Percentiles rank a stretch among this genome's conserved stretches.
phyloP scores from a whole-genome alignment of 1,284 basidiomycete genomes.

The Laetiporus sulphureus region DNA sequence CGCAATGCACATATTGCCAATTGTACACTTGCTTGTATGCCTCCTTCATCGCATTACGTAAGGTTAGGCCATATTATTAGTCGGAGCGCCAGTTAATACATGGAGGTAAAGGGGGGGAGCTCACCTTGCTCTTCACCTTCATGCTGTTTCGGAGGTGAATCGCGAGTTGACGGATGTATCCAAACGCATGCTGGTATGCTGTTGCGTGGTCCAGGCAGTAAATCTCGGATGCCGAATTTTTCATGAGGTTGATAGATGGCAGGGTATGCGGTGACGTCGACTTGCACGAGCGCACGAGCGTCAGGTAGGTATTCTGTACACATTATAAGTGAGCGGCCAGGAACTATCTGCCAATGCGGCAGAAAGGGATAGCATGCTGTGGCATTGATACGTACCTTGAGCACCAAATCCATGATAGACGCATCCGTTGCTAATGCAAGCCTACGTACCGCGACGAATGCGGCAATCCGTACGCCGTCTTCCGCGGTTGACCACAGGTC shows the following conservation, averaged over 20 bases:
- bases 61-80: slow-evolving; percentile 1
- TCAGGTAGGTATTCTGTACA: slow-evolving; percentile 74
- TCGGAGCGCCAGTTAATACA: too few species aligned
- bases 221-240: slow-evolving; percentile 93
- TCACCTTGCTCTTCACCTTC: slow-evolving; percentile 80
- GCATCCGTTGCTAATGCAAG: slow-evolving; percentile 79
- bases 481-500: slow-evolving; percentile 79
- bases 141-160: slow-evolving; percentile 90
- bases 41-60: slow-evolving; percentile 44
- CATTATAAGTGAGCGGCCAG: not conserved
- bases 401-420: slow-evolving; percentile 76
- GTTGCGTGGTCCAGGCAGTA: slow-evolving; percentile 73
- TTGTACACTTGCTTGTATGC: slow-evolving; percentile 93
- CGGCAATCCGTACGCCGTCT: slow-evolving; percentile 82
- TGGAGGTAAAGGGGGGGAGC: slow-evolving; percentile 15
- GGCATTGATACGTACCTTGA: slow-evolving; percentile 57
- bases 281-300: slow-evolving; percentile 78
- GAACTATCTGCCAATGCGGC: not conserved
- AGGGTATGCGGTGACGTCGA: slow-evolving; percentile 83
- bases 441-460: slow-evolving; percentile 83
- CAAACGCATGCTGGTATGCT: slow-evolving; percentile 94
- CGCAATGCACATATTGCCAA: slow-evolving; percentile 95
- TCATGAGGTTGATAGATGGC: slow-evolving; percentile 95
- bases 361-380: not conserved
- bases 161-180: slow-evolving; percentile 94